Base-by-base conservation (phyloP, 1,284 basidiomycete species). In the Cystobasidium sp. region DNA sequence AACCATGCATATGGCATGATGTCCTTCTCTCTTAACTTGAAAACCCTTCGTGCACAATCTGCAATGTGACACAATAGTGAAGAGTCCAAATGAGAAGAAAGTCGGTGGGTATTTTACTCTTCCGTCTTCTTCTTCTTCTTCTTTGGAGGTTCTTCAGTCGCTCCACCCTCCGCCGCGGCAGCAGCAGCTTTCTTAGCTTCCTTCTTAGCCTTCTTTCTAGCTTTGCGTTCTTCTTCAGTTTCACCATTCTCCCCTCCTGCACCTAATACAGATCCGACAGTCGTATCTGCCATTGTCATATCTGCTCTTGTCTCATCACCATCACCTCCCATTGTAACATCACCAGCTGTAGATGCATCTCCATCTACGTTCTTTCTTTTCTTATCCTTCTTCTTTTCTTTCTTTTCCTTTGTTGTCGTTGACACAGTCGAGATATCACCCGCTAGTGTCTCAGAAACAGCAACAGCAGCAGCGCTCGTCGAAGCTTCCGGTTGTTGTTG, bases 341-440 rank as follows among this genome's bases (percentile, higher is more conserved):
- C 73, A 4, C 47, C 64, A 47, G 20, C 62, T 16, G 62, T 68
- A 18, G 71, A 43, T 81, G 52, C 79, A 66, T 53, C 64, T 24
- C 31, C 64, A 41, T 55, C 64, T 6, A 47, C 64, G 39, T 55
- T 47, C 78, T 85, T 86, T 73, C 85, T 80, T 81, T 84, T 85
- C 79, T 84, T 63, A 37, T 63, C 84, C 80, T 84, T 83, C 78
- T 83, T 79, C 78, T 80, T 78, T 41, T 75, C 74, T 47, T 76
- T 71, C 43, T 78, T 75, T 69, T 84, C 83, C 53, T 76, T 75
- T 18, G 80, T 81, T 24, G 75, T 79, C 6, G 78, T 71, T 43
- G 79, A 74, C 31, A 67, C 67, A 46, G 65, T 68, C 20, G 39
- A 44, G 52, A 47, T 55, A 24, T 53, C 61, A 47, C 68, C 74